Base-by-base conservation (phyloP, 805 yeast genomes). In the Schwanniomyces polymorphus region DNA sequence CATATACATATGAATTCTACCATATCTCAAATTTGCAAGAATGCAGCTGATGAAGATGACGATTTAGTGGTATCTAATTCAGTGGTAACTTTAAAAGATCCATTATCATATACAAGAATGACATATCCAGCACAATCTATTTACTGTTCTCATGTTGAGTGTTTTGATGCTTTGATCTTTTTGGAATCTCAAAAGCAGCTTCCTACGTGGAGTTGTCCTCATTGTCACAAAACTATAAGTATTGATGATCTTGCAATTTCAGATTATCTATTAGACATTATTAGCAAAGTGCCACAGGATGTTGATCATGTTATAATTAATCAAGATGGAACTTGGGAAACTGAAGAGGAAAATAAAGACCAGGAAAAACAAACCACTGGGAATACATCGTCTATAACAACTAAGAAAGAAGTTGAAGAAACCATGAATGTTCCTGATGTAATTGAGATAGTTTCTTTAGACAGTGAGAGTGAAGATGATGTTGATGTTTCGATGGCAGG, bases 131-230 rank as follows among this genome's bases (percentile, higher is more conserved):
- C 83, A 1, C 80, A 89, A 53, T 82, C 96, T 1, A 67, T 75
- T 1, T 71, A 66, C 41, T 94, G 99, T 67, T 70, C 77, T 29
- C 99, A 94, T 65, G 68, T 90, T 12, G 92, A 88, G 57, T 91
- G 98, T 61, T 89, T 91, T 63, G 99, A 94, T 65, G 91, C 88
- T 0, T 63, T 75, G 29, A 80, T 88, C 38, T 94, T 80, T 59
- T 56, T 94, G 8, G 80, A 82, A 57, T 74, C 91, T 38, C 98
- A 92, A 62, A 74, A 75, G 46, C 92, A 86, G 60, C 81, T 87
- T 0, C 86, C 97, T 0, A 80, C 88, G 0, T 92, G 97, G 97
- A 69, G 70, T 43, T 94, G 99, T 60, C 97, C 97, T 0, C 76
- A 89, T 3, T 94, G 99, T 61, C 79, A 79, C 50, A 69, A 66